Base-by-base conservation (phyloP, 1,284 basidiomycete genomes). In the Apiotrichum laibachii region DNA sequence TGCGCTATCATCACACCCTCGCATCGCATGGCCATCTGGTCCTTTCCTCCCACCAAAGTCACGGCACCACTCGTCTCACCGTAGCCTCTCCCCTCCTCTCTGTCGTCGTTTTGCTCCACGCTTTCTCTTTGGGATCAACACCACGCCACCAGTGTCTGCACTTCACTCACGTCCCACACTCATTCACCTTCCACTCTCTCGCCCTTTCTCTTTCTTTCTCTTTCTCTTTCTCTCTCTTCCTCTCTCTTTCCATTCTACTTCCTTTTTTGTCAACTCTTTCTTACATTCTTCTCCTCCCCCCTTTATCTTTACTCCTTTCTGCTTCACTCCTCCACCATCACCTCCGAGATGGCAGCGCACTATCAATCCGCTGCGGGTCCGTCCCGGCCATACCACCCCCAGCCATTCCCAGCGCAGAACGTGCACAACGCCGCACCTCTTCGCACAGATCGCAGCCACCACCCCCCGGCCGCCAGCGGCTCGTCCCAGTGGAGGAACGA, bases 361-460 rank as follows among this genome's bases (percentile, higher is more conserved):
- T 59, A 51, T 42, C 57, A 60, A 44, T 49, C 57, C 16, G 56
- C 64, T 39, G 59, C 64, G 2, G 66, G 64, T 18, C 66, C 66
- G 2, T 67, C 66, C 15, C 50, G 66, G 21, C 48, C 50, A n/a
- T 56, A 56, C 33, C 40, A 22, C 44, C 37, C 40, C 15, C 39
- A 43, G 15, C 35, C 49, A 12, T 50, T 39, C 49, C 37, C 49
- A 16, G 6, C 49, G 11, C 11, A 5, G 2, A 46, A 33, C 45
- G 5, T 46, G 21, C 50, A 22, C 34, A 19, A 18, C 50, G 43
- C n/a, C 43, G n/a, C 43, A 44, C 45, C n/a, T 21, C 39, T 33
- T 37, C 55, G 57, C 53, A 49, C 50, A 46, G 49, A 52, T 46
- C 54, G 35, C 26, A 21, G 21, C 16, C n/a, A 40, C 33, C 43